Conservation (phyloP, 257 asterid species). For the Forsythia suspensa region DNA sequence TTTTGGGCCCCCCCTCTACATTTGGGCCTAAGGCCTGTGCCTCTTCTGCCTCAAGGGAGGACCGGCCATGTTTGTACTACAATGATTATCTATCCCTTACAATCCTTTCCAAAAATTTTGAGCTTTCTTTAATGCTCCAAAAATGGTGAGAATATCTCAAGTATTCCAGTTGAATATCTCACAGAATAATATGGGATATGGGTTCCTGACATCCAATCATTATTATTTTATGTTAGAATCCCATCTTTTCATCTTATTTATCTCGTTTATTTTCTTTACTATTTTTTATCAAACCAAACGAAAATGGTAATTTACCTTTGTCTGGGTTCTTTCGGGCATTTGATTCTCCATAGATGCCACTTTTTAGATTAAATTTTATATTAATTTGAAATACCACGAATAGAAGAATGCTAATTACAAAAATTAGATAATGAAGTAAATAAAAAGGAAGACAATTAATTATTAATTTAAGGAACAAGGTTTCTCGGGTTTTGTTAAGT, state of each 20-base stretch:
- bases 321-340: conserved; percentile 22
- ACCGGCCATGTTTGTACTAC: too few species aligned
- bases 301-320: conserved; percentile 16
- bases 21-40: too few species aligned
- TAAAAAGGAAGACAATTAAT: too few species aligned
- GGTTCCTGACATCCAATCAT: background rate
- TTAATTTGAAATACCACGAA: too few species aligned
- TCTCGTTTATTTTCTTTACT: background rate
- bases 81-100: too few species aligned
- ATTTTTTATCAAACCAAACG: background rate
- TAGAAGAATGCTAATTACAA: too few species aligned
- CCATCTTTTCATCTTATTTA: background rate
- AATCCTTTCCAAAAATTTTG: background rate
- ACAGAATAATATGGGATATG: conserved; percentile 13
- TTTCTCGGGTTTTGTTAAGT: too few species aligned
- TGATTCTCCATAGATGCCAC: conserved; percentile 18
- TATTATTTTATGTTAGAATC: too few species aligned
- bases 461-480: too few species aligned
- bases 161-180: conserved; percentile 17
- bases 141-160: background rate
- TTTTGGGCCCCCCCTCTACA: too few species aligned
- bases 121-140: background rate
- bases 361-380: background rate
- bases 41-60: too few species aligned
- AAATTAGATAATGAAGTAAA: too few species aligned